Conservation (phyloP, 495 filamentous ascomycete genomes). For the Aspergillus bertholletiae region DNA sequence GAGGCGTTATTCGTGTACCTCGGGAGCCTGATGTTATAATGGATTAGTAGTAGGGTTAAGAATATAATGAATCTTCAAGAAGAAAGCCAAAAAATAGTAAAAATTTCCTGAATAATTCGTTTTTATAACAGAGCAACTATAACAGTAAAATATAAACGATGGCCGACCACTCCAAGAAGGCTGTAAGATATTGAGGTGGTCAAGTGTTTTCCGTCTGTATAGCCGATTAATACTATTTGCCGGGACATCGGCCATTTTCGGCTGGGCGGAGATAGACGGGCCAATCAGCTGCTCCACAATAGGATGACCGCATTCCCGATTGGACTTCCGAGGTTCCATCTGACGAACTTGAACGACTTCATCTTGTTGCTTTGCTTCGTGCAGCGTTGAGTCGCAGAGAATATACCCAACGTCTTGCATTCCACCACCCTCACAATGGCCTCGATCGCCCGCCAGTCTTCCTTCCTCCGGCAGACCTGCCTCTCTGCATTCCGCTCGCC, state of each 20-base stretch:
- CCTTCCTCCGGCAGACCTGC: slow-evolving; percentile 33
- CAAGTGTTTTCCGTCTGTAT: not conserved
- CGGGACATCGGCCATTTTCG: slow-evolving; percentile 41
- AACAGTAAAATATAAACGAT: not conserved
- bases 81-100: not conserved
- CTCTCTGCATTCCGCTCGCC: slow-evolving; percentile 38
- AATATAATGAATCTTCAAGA: not conserved
- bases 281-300: slow-evolving; percentile 42
- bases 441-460: slow-evolving; percentile 39
- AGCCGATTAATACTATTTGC: slow-evolving; percentile 12
- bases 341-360: slow-evolving; percentile 26
- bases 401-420: slow-evolving; percentile 15
- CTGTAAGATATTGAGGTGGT: no score
- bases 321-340: slow-evolving; percentile 43
- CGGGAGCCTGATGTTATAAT: slow-evolving; percentile 1
- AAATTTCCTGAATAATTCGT: no score
- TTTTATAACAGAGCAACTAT: no score
- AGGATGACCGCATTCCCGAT: slow-evolving; percentile 42
- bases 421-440: slow-evolving; percentile 31
- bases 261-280: slow-evolving; percentile 35
- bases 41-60: no score
- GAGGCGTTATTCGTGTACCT: not conserved
- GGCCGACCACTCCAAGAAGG: no score
- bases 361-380: slow-evolving; percentile 25
- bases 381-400: slow-evolving; percentile 10